Percentiles rank a stretch among this genome's conserved stretches.
Evolutionary conservation across 1,139 yeast genomes (phyloP).

Genomic region (Yamadazyma atlantica): DNA sequence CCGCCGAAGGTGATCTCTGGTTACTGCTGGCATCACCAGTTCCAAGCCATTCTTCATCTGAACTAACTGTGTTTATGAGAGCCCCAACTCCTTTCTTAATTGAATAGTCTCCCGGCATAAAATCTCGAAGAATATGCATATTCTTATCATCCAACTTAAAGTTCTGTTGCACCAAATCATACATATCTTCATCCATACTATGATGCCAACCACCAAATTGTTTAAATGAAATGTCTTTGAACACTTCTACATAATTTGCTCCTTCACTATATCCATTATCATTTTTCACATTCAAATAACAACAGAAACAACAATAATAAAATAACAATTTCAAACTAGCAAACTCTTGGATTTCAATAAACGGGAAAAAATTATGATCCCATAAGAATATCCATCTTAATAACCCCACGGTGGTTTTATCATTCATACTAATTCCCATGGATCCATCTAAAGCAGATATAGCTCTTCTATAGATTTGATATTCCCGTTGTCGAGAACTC

Average conservation of each 20-base stretch:
- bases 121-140: neutral
- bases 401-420: slow-evolving; percentile 5
- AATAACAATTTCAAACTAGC: slow-evolving; percentile 25
- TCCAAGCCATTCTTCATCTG: too few relatives aligned
- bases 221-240: neutral
- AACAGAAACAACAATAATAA: slow-evolving; percentile 18
- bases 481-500: neutral
- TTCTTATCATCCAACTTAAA: neutral
- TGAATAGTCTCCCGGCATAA: neutral
- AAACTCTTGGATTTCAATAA: slow-evolving; percentile 18
- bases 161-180: neutral
- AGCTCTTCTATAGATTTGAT: neutral
- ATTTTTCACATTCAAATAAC: neutral
- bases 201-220: neutral
- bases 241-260: neutral
- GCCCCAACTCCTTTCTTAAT: neutral
- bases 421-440: slow-evolving; percentile 6
- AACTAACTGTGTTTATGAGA: too few relatives aligned
- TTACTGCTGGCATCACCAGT: too few relatives aligned
- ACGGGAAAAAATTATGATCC: slow-evolving; percentile 10
- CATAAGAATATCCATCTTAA: slow-evolving; percentile 22
- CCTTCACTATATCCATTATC: neutral
- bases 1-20: too few relatives aligned
- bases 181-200: neutral
- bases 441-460: slow-evolving; percentile 6